These are phyloP conservation scores for Rubus parviflorus DNA, from an alignment of 306 rosid genomes.

Conservation along the genomic window DNA sequence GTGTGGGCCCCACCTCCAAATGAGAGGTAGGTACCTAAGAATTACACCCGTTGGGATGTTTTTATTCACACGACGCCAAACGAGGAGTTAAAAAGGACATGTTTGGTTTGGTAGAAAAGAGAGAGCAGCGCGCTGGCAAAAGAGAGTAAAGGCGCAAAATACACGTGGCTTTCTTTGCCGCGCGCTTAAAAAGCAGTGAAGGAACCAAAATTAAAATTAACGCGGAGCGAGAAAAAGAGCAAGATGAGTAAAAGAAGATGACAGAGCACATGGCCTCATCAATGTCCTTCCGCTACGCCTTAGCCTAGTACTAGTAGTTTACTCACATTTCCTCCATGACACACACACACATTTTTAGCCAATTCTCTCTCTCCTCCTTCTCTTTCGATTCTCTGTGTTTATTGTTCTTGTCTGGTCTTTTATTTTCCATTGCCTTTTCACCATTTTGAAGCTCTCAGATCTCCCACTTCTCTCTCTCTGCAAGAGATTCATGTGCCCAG, in stretches of 20 bases:
- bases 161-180: background rate
- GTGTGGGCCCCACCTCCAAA: no score
- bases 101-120: background rate
- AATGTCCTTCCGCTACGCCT: slow-evolving; percentile 32
- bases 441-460: background rate
- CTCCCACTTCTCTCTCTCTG: background rate
- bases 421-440: background rate
- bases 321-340: slow-evolving; percentile 43
- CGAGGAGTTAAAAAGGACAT: background rate
- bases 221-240: slow-evolving; percentile 31
- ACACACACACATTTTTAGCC: background rate
- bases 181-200: slow-evolving; percentile 22
- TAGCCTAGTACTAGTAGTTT: slow-evolving; percentile 8
- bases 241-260: slow-evolving; percentile 19
- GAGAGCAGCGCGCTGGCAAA: background rate
- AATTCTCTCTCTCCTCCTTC: slow-evolving; percentile 3
- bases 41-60: background rate
- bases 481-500: background rate
- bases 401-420: background rate
- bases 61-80: background rate
- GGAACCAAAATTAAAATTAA: background rate
- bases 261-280: slow-evolving; percentile 53
- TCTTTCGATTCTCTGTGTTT: background rate
- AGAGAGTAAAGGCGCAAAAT: background rate
- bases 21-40: no score